Base-by-base conservation (phyloP, 2,329 filamentous ascomycete species). In the Arachnopeziza araneosa region DNA sequence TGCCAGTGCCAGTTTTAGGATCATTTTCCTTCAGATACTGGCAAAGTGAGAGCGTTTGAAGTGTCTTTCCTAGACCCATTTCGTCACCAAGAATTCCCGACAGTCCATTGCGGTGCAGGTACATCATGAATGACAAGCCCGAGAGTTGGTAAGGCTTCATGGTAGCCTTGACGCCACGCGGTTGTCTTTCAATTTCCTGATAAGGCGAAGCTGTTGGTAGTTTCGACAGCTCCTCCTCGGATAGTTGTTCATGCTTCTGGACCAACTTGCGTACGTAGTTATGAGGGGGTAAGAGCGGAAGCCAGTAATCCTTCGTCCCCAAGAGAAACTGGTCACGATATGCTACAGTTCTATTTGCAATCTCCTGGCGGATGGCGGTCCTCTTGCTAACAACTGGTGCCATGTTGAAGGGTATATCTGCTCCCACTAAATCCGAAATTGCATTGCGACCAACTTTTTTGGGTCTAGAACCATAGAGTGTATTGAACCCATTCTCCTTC, bases 1-100 rank as follows among this genome's bases (percentile, higher is more conserved):
- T 44, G 17, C 36, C 36, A 14, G 36, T 17, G 0, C 96, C 95
- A 95, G 95, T 99, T 5, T 96, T 86, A 69, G 92, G 86, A 71
- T 96, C 90, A 50, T 91, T 83, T 63, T 92, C 93, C 9, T 95
- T 95, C 36, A 99, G 81, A 72, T 99, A 93, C 3, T 95, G 95
- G 48, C 99, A 80, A 2, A 99, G 79, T 2, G 96, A 88, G 69
- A 99, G 99, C 0, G 95, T 99, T 73, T 99, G 95, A 53, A 99
- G 98, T 0, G 95, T 99, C 75, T 99, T 99, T 10, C 95, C 95
- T 2, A 99, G 82, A 64, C 95, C 95, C 95, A 99, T 99, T 73
- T 99, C 95, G 71, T 99, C 96, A 1, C 96, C 95, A 21, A 99
- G 79, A 58, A 99, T 99, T 24, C 95, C 95, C 69, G 98, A 99